Evolutionary conservation across 2,329 filamentous ascomycete genomes (phyloP), one percentile per base, ranked within the genome.

Genomic region (Zasmidium cellare): DNA sequence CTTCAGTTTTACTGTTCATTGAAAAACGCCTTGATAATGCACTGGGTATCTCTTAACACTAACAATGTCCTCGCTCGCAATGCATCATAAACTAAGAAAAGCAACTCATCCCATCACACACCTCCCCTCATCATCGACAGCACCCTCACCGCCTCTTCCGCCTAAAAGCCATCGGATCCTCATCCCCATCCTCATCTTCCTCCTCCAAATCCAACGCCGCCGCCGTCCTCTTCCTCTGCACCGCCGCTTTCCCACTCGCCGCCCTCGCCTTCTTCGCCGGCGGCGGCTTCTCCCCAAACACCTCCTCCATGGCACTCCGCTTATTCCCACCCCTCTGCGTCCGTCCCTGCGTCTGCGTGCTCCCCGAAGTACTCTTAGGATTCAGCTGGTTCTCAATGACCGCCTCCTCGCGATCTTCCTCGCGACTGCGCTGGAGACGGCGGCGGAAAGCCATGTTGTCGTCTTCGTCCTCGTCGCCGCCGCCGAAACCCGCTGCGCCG

Each of bases 141-240:
- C n/a, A n/a, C n/a, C n/a, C 12, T 47, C 23, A 57, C 41, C 58
- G 60, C 56, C 75, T 74, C 66, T 76, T 77, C 59, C 80, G 74
- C 63, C 79, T 78, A 63, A 86, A 85, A 28, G 80, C 81, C 57
- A 80, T 74, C 61, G 81, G 82, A 65, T 85, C 83, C 9, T 64
- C 62, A 35, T 61, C 66, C 24, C 84, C 83, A 66, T 83, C 83
- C 46, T 83, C 83, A 45, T 80, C 81, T 31, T 82, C 80, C 6
- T 74, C 71, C 31, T 64, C 66, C 11, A 69, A 38, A 18, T 44
- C 65, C 53, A 60, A 52, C 19, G 55, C 51, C 19, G 49, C 51
- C 47, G 55, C 53, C 46, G 57, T 56, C 44, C 51, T 41, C 44
- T 55, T 46, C 46, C 53, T 56, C 46, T 46, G 31, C 28, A 51